Conservation (phyloP, 352 stramenopile species). For the Phytophthora aleatoria region DNA sequence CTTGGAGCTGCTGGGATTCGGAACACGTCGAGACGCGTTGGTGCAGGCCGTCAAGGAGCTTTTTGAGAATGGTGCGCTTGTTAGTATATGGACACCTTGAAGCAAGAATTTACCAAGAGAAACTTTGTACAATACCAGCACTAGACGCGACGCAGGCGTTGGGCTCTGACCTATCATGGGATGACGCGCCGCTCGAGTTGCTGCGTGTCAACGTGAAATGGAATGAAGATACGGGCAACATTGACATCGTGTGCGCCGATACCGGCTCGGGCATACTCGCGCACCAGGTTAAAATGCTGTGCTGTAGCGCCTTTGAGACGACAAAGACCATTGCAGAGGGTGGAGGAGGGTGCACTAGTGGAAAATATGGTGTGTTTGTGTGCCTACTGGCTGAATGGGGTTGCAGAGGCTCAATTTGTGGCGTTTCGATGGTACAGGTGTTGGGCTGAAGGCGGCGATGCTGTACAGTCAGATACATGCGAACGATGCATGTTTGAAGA, state of each 20-base stretch:
- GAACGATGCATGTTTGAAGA: constrained; percentile 46
- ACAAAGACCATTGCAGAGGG: constrained; percentile 40
- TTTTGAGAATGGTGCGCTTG: constrained; percentile 72
- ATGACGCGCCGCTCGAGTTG: constrained; percentile 36
- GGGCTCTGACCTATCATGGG: constrained; percentile 23
- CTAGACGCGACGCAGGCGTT: constrained; percentile 61
- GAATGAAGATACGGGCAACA: constrained; percentile 25
- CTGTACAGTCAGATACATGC: constrained; percentile 72
- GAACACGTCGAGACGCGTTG: constrained; percentile 55
- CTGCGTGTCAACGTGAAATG: constrained; percentile 53
- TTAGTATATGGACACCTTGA: background rate
- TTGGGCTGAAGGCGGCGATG: constrained; percentile 78
- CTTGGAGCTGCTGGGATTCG: constrained; percentile 79
- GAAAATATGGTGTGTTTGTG: constrained; percentile 63
- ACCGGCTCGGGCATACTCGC: constrained; percentile 71
- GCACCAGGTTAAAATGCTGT: constrained; percentile 69
- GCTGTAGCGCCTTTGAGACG: constrained; percentile 73
- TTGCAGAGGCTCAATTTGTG: background rate
- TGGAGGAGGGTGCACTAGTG: constrained; percentile 33
- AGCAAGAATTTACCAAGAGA: constrained; percentile 1
- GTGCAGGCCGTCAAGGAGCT: constrained; percentile 83
- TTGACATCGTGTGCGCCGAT: constrained; percentile 81
- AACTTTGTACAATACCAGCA: constrained; percentile 34
- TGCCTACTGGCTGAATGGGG: background rate
- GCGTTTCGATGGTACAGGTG: constrained; percentile 35